Conservation (phyloP, 257 asterid species). For the Echites panduratus region DNA sequence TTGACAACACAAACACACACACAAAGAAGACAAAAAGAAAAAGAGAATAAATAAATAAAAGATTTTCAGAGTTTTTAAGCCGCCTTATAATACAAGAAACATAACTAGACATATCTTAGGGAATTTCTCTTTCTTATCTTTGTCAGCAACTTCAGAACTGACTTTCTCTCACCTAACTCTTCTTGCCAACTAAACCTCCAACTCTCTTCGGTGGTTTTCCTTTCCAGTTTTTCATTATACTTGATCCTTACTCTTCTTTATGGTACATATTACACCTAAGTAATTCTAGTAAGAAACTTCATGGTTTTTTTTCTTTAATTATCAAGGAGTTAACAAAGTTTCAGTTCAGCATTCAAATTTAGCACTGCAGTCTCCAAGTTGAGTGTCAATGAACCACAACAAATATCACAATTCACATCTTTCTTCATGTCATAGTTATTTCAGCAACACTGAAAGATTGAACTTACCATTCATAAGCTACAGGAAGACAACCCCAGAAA, state of each 20-base stretch:
- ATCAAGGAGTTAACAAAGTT: not conserved
- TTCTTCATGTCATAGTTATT: not conserved
- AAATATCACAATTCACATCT: not conserved
- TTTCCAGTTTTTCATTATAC: not conserved
- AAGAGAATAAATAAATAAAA: too few relatives aligned
- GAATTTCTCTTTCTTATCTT: not conserved
- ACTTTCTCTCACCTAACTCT: not conserved
- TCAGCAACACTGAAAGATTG: slow-evolving; percentile 2
- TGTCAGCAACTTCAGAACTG: not conserved
- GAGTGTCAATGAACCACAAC: not conserved
- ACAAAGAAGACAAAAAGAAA: too few relatives aligned
- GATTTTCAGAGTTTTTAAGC: not conserved
- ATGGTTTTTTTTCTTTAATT: not conserved
- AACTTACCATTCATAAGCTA: slow-evolving; percentile 76
- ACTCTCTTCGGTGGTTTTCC: not conserved
- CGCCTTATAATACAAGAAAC: not conserved
- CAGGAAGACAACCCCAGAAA: slow-evolving; percentile 79
- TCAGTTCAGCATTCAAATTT: not conserved
- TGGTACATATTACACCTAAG: not conserved
- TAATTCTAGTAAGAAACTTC: too few relatives aligned
- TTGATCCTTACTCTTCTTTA: not conserved
- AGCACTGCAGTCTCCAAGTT: not conserved
- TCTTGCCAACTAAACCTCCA: not conserved
- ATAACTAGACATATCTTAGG: not conserved
- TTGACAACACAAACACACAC: too few relatives aligned